Evolutionary conservation across 2,329 filamentous ascomycete genomes (phyloP).

Genomic region (Botrytis medusae): DNA sequence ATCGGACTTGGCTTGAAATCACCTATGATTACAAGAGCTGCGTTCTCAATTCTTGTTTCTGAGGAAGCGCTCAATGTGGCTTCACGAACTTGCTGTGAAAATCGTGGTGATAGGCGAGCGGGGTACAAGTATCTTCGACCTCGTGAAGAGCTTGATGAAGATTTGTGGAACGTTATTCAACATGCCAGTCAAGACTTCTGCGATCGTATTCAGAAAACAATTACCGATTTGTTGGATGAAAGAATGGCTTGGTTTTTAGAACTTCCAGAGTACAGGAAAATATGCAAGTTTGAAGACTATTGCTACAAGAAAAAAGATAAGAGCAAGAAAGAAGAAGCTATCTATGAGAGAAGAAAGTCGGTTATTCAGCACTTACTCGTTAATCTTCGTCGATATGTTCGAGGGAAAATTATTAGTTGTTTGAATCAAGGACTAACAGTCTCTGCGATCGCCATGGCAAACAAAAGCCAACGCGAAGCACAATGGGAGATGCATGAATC

Average conservation of each 20-base stretch:
- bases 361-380: constrained; percentile 6
- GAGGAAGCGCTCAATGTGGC: constrained; percentile 53
- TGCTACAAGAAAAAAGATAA: constrained; percentile 11
- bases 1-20: constrained; percentile 53
- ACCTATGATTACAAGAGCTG: constrained; percentile 45
- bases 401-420: constrained; percentile 14
- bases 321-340: background rate
- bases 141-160: constrained; percentile 51
- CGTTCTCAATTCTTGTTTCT: constrained; percentile 62
- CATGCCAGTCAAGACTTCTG: constrained; percentile 56
- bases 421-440: background rate
- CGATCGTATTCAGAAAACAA: constrained; percentile 46
- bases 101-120: background rate
- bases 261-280: constrained; percentile 37
- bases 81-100: constrained; percentile 11
- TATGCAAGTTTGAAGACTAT: constrained; percentile 33
- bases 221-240: constrained; percentile 39
- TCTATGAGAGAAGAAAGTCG: constrained; percentile 16
- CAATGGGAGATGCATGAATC: background rate
- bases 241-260: constrained; percentile 44
- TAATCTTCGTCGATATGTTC: constrained; percentile 20
- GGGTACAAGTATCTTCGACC: constrained; percentile 48
- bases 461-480: background rate
- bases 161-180: constrained; percentile 56
- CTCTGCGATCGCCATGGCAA: background rate